Evolutionary conservation across 2,329 filamentous ascomycete species (phyloP).

Genomic region (Pseudogymnoascus sp.): DNA sequence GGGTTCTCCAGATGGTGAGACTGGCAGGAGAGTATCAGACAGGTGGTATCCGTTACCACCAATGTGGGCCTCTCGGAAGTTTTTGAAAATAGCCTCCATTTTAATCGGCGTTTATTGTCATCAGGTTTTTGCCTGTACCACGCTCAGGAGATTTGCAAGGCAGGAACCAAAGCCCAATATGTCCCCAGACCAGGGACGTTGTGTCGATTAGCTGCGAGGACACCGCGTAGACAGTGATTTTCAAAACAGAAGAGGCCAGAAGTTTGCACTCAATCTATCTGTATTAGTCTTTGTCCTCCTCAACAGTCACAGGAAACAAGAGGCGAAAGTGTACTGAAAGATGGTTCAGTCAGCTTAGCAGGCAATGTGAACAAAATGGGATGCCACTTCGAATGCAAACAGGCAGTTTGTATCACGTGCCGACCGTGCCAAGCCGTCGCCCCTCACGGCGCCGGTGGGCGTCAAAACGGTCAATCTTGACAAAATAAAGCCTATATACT

Average conservation of each 20-base stretch:
- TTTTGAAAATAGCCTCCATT: slow-evolving; percentile 68
- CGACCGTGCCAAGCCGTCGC: not conserved
- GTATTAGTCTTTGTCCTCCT: not conserved
- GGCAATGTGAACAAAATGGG: not conserved
- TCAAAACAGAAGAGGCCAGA: not conserved
- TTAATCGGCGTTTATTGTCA: slow-evolving; percentile 12
- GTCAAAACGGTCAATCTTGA: not conserved
- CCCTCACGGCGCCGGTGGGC: not conserved
- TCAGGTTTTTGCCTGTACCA: not conserved
- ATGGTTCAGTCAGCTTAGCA: not conserved
- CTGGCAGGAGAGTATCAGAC: slow-evolving; percentile 66
- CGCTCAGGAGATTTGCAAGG: not conserved
- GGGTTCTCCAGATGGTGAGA: slow-evolving; percentile 53
- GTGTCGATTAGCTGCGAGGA: not conserved
- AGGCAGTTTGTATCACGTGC: not conserved
- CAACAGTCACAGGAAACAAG: not conserved
- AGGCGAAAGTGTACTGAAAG: not conserved
- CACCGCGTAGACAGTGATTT: not conserved
- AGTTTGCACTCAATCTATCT: not conserved
- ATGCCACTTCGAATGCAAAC: not conserved
- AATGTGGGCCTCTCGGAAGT: slow-evolving; percentile 63
- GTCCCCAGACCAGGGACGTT: not conserved
- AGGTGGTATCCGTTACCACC: slow-evolving; percentile 62
- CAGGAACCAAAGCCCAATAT: not conserved
- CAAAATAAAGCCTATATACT: not conserved